Evolutionary conservation across 495 filamentous ascomycete genomes (phyloP).

Genomic region (Aspergillus biplanus): DNA sequence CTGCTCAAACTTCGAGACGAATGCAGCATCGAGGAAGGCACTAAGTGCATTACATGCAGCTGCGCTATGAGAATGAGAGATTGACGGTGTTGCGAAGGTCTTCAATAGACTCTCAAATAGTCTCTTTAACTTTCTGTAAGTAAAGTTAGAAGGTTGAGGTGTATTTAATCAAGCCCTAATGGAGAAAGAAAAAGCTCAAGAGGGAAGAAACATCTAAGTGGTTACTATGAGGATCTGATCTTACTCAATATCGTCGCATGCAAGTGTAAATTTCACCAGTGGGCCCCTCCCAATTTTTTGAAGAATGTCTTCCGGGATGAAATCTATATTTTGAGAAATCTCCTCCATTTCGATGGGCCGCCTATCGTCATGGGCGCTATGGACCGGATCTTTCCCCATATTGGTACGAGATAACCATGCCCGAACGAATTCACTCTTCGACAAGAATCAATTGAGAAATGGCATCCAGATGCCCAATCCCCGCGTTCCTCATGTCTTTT

Average conservation of each 20-base stretch:
- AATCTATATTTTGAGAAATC: constrained; percentile 42
- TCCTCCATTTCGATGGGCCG: constrained; percentile 37
- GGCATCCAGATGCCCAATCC: constrained; percentile 20
- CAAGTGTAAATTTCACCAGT: constrained; percentile 40
- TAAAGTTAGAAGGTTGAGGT: constrained; percentile 24
- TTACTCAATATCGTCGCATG: constrained; percentile 44
- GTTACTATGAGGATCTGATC: constrained; percentile 2
- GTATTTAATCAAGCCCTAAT: not conserved
- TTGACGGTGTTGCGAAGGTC: constrained; percentile 43
- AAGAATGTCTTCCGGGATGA: constrained; percentile 43
- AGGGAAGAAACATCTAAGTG: not conserved
- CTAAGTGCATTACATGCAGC: constrained; percentile 51
- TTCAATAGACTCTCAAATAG: constrained; percentile 43
- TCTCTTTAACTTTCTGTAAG: constrained; percentile 39
- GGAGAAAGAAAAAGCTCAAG: not conserved
- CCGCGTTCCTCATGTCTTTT: constrained; percentile 25
- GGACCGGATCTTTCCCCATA: constrained; percentile 32
- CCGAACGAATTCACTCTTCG: constrained; percentile 17
- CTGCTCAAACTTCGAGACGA: constrained; percentile 35
- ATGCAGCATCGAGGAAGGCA: constrained; percentile 51
- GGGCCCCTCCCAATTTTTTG: constrained; percentile 44
- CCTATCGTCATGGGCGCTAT: constrained; percentile 17
- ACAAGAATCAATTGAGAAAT: constrained; percentile 14
- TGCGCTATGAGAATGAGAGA: constrained; percentile 45
- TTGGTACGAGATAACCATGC: constrained; percentile 25